phyloP scores from a whole-genome alignment of 345 rosid genomes.

The Passiflora organensis region DNA sequence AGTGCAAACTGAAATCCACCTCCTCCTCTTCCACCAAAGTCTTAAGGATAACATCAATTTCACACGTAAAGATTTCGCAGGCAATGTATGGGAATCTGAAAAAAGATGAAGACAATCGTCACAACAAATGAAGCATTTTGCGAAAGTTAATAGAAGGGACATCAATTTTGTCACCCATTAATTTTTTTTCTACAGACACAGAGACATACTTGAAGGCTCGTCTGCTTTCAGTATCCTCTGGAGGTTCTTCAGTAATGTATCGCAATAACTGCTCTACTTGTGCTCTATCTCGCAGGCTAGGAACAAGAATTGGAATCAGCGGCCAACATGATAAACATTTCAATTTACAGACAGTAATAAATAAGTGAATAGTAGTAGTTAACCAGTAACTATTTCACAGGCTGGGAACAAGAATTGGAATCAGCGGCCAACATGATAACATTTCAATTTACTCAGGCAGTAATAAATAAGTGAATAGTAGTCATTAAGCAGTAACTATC shows the following conservation, averaged over 20 bases:
- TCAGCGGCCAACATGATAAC: constrained; percentile 15
- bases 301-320: constrained; percentile 18
- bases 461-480: too few relatives aligned
- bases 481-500: too few relatives aligned
- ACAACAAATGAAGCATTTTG: too few relatives aligned
- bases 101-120: neutral
- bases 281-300: constrained; percentile 79
- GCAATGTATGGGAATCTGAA: constrained; percentile 91
- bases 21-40: constrained; percentile 92
- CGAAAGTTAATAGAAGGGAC: neutral
- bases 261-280: constrained; percentile 92
- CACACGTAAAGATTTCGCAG: constrained; percentile 95
- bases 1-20: constrained; percentile 33
- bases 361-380: too few relatives aligned
- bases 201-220: constrained; percentile 70
- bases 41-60: constrained; percentile 93
- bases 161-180: neutral
- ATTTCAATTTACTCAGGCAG: neutral
- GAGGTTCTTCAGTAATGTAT: constrained; percentile 72
- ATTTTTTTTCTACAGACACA: constrained; percentile 7
- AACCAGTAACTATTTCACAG: constrained; percentile 78
- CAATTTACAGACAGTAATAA: neutral
- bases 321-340: constrained; percentile 9
- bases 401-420: constrained; percentile 20
- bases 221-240: constrained; percentile 82